Evolutionary conservation across 106 monocot species (phyloP).

Genomic region (Allium sativum): DNA sequence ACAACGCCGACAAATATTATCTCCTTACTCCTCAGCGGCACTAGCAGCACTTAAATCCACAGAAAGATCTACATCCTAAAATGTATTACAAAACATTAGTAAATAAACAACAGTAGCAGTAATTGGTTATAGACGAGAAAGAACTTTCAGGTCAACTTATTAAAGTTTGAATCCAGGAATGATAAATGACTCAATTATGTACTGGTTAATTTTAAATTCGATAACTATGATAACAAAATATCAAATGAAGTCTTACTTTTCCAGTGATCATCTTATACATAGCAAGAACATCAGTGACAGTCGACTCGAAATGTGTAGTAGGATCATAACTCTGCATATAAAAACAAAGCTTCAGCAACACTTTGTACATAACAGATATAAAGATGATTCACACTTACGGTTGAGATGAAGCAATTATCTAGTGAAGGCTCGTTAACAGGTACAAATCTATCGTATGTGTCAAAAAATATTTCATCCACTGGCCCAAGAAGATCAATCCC

Average conservation of each 20-base stretch:
- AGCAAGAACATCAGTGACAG: slow-evolving; percentile 80
- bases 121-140: too few species aligned
- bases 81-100: not conserved
- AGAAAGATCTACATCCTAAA: not conserved
- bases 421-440: slow-evolving; percentile 76
- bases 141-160: too few species aligned
- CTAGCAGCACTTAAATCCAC: slow-evolving; percentile 2
- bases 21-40: not conserved
- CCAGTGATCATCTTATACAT: slow-evolving; percentile 91
- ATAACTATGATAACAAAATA: too few species aligned
- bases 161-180: too few species aligned
- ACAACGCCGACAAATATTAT: not conserved
- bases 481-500: slow-evolving; percentile 91
- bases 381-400: slow-evolving; percentile 36
- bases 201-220: too few species aligned
- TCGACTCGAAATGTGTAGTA: slow-evolving; percentile 95
- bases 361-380: not conserved
- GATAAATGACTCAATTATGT: too few species aligned
- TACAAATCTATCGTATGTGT: slow-evolving; percentile 75
- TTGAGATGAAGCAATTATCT: slow-evolving; percentile 95
- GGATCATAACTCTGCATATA: slow-evolving; percentile 88
- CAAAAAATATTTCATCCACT: slow-evolving; percentile 90
- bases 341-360: not conserved
- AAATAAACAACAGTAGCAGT: too few species aligned
- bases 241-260: slow-evolving; percentile 44